Evolutionary conservation across 192 early-diverging fungal species (phyloP).

Genomic region (Backusella westeae): DNA sequence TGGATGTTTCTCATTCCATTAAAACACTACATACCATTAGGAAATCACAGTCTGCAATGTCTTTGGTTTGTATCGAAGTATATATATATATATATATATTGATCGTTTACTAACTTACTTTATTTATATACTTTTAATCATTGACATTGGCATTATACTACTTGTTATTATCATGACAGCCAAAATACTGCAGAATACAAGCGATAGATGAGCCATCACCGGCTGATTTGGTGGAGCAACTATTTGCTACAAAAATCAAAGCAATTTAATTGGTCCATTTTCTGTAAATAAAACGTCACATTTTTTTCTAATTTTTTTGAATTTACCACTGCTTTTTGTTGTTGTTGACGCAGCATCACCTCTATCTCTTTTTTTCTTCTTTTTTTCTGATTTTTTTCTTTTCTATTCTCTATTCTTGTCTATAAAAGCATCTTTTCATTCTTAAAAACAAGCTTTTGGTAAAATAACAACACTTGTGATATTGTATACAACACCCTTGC

Average conservation of each 20-base stretch:
- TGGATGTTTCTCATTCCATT: background rate
- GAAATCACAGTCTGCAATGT: conserved; percentile 19
- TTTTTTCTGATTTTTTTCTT: background rate
- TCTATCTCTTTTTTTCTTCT: background rate
- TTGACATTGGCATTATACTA: background rate
- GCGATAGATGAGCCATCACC: conserved; percentile 25
- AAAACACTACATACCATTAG: background rate
- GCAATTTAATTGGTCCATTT: background rate
- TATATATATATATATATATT: background rate
- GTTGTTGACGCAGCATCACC: background rate
- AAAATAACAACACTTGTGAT: background rate
- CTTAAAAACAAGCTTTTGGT: background rate
- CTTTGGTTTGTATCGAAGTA: conserved; percentile 10
- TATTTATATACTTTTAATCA: background rate
- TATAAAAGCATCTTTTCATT: background rate
- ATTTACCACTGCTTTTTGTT: background rate
- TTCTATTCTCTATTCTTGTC: background rate
- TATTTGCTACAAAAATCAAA: conserved; percentile 20
- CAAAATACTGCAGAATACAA: conserved; percentile 15
- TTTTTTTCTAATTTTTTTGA: background rate
- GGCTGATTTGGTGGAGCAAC: conserved; percentile 28
- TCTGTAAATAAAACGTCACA: conserved; percentile 8
- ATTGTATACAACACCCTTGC: background rate
- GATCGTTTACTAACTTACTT: background rate
- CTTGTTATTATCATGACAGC: background rate